A percentile compares a stretch with the other conserved stretches of the same genome.
Conservation (phyloP, 371 early-diverging fungal genomes). For the Apophysomyces sp. region DNA sequence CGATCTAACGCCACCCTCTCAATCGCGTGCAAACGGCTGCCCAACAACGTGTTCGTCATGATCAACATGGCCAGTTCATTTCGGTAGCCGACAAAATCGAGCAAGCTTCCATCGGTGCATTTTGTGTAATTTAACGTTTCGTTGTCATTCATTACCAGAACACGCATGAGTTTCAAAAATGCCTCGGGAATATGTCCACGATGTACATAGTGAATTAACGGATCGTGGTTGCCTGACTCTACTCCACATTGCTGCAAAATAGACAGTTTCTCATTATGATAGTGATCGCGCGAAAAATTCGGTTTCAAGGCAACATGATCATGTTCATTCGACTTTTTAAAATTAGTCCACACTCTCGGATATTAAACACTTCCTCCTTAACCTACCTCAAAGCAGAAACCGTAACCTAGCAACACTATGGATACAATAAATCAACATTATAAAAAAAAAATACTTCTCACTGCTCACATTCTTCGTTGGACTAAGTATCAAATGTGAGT, state of each 20-base stretch:
- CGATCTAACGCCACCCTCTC: conserved; percentile 11
- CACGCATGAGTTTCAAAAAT: conserved; percentile 56
- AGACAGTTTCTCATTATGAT: conserved; percentile 34
- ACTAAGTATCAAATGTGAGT: conserved; percentile 18
- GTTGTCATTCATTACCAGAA: conserved; percentile 58
- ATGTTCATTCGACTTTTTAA: conserved; percentile 43
- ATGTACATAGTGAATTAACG: conserved; percentile 48
- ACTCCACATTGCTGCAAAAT: conserved; percentile 44
- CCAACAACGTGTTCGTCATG: conserved; percentile 30
- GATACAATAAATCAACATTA: background rate
- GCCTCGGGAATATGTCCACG: conserved; percentile 36
- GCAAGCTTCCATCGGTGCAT: conserved; percentile 11
- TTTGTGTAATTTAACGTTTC: conserved; percentile 34
- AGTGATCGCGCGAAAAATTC: conserved; percentile 62
- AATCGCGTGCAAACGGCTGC: conserved; percentile 26
- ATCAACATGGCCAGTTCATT: conserved; percentile 57
- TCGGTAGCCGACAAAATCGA: conserved; percentile 48
- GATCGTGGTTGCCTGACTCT: conserved; percentile 24
- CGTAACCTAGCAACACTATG: conserved; percentile 57
- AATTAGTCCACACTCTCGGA: no score
- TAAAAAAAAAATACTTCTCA: background rate
- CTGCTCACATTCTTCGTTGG: conserved; percentile 68
- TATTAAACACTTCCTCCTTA: no score
- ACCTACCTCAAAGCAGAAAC: conserved; percentile 59
- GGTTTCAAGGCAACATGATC: conserved; percentile 53